A percentile compares a stretch with the other conserved stretches of the same genome.
phyloP scores from a whole-genome alignment of 805 yeast species.

The Kazachstania africana region DNA sequence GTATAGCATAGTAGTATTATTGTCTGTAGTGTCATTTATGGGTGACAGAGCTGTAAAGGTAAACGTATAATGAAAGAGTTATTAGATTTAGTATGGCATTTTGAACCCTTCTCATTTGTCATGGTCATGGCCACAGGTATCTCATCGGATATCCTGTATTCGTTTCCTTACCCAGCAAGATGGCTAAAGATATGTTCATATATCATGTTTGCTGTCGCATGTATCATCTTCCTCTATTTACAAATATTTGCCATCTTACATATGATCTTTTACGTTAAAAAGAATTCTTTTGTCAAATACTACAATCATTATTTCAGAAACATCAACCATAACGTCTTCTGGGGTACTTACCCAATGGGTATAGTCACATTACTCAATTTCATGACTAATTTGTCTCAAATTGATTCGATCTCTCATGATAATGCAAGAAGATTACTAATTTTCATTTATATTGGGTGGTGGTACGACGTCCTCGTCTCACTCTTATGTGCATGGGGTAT shows the following conservation, averaged over 20 bases:
- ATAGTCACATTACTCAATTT: constrained; percentile 51
- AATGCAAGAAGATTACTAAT: constrained; percentile 31
- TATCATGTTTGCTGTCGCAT: constrained; percentile 51
- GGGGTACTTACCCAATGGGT: constrained; percentile 82
- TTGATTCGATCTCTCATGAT: constrained; percentile 7
- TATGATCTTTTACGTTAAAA: constrained; percentile 23
- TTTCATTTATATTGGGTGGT: constrained; percentile 56
- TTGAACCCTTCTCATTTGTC: constrained; percentile 53
- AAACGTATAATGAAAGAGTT: too few species aligned
- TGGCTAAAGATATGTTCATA: constrained; percentile 51
- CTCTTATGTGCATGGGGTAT: constrained; percentile 51
- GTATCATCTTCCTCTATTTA: constrained; percentile 34
- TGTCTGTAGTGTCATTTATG: too few species aligned
- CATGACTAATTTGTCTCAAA: constrained; percentile 34
- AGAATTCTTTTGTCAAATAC: constrained; percentile 13
- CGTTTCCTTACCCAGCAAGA: constrained; percentile 51
- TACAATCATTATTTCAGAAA: constrained; percentile 25
- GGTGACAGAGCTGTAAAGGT: too few species aligned
- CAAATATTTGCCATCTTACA: constrained; percentile 33
- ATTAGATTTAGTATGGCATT: constrained; percentile 12
- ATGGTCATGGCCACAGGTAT: constrained; percentile 84
- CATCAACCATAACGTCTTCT: constrained; percentile 42
- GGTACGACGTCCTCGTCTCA: constrained; percentile 49
- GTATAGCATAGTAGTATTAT: too few species aligned
- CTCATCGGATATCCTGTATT: constrained; percentile 44